Evolutionary conservation across 2,329 filamentous ascomycete species (phyloP), one percentile per base, ranked within the genome.

Genomic region (Alternaria tenuissima): DNA sequence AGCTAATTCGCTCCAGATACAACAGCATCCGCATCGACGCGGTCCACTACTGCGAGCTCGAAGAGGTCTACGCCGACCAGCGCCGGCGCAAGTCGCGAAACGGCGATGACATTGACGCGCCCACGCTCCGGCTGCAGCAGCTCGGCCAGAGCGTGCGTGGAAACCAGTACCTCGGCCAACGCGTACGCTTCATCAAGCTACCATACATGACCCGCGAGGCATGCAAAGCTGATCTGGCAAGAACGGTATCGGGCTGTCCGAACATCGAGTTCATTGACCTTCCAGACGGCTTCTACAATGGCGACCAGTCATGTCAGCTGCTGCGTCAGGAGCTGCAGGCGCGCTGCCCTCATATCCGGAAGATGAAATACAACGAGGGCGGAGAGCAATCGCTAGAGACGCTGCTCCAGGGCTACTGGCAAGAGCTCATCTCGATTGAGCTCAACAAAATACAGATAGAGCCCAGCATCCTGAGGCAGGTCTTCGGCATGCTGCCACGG

Each of bases 121-220:
- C 94, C 5, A 87, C 89, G 64, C 86, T 87, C 64, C 89, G 94
- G 32, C 85, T 98, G 52, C 86, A 88, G 70, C 85, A 97, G 57
- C 86, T 98, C 47, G 91, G 90, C 75, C 88, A 93, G 63, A 93
- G 93, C 1, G 87, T 97, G 51, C 88, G 93, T 64, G 91, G 94
- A 51, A 90, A 93, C 63, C 86, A 88, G 22, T 87, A 81, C 48
- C 78, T 96, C 46, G 93, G 90, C 34, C 82, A 86, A 56, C 82
- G 88, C 42, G 92, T 97, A 5, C 82, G 89, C 72, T 93, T 90
- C 70, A 84, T 98, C 72, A 96, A 97, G 82, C 89, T 93, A 60
- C 93, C 94, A 7, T 97, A 97, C 79, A 97, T 97, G 94, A 90
- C 94, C 55, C 89, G 94, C 59, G 93, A 97, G 81, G 91, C 91